Conservation (phyloP, 768 basidiomycete species). For the Calvatia gigantea region DNA sequence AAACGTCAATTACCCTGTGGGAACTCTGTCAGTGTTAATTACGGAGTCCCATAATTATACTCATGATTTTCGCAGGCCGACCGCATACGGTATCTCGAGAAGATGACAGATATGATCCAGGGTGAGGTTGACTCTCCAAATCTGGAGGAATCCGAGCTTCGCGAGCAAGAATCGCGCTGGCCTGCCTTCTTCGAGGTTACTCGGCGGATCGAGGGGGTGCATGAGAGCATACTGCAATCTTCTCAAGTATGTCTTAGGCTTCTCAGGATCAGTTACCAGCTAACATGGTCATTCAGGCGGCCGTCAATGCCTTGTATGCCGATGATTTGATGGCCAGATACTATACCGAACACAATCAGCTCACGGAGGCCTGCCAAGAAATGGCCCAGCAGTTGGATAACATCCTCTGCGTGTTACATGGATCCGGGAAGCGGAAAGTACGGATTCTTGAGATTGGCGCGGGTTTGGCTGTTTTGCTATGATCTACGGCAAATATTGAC, state of each 20-base stretch:
- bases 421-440: background rate
- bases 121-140: background rate
- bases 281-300: background rate
- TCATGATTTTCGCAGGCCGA: background rate
- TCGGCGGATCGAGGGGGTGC: background rate
- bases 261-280: background rate
- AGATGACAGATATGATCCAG: background rate
- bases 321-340: constrained; percentile 3
- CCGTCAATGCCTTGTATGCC: background rate
- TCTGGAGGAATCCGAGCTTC: background rate
- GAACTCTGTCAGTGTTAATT: background rate
- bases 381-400: background rate
- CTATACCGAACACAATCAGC: background rate
- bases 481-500: background rate
- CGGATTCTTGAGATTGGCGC: constrained; percentile 2
- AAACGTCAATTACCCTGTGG: background rate
- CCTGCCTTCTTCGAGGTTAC: constrained; percentile 1
- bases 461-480: background rate
- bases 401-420: background rate
- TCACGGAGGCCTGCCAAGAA: background rate
- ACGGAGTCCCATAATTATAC: background rate
- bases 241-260: background rate
- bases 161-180: background rate
- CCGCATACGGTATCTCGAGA: constrained; percentile 1
- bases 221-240: background rate